Evolutionary conservation across 164 flowering plant species (phyloP).

Genomic region (Litsea cubeba): DNA sequence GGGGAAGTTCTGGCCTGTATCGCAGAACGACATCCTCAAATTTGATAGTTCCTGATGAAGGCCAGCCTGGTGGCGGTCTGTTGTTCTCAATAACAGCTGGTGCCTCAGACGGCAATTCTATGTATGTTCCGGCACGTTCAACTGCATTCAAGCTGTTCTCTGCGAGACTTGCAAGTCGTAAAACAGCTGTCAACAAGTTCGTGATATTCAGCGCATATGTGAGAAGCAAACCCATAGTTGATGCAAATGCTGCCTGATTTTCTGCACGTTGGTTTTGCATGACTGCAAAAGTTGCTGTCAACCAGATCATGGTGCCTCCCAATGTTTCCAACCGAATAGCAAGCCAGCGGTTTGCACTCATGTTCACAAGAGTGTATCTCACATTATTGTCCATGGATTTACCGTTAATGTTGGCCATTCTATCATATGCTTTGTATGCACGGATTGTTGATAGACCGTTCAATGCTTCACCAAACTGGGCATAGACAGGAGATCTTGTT

Average conservation of each 20-base stretch:
- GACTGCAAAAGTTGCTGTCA: constrained; percentile 95
- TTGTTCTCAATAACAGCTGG: constrained; percentile 64
- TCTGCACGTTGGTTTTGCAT: constrained; percentile 88
- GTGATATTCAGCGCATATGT: constrained; percentile 93
- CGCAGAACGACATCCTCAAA: constrained; percentile 90
- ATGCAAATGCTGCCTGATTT: constrained; percentile 88
- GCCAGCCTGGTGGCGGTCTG: constrained; percentile 99
- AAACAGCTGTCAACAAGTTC: constrained; percentile 66
- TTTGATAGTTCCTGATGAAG: constrained; percentile 73
- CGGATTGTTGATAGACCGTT: constrained; percentile 91
- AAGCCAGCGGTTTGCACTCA: constrained; percentile 95
- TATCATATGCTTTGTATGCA: constrained; percentile 95
- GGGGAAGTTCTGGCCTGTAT: constrained; percentile 96
- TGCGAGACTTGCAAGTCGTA: constrained; percentile 89
- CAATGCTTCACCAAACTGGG: constrained; percentile 97
- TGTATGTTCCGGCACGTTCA: constrained; percentile 78
- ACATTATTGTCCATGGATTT: constrained; percentile 92
- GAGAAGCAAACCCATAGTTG: constrained; percentile 98
- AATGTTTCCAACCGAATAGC: constrained; percentile 80
- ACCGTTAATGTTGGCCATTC: constrained; percentile 89
- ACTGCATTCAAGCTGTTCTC: constrained; percentile 96
- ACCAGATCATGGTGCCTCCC: constrained; percentile 98
- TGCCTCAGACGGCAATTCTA: constrained; percentile 93
- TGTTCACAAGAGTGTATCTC: constrained; percentile 84
- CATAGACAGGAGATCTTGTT: constrained; percentile 95